phyloP scores from a whole-genome alignment of 2,329 filamentous ascomycete species.

The Thielaviopsis punctulata region DNA sequence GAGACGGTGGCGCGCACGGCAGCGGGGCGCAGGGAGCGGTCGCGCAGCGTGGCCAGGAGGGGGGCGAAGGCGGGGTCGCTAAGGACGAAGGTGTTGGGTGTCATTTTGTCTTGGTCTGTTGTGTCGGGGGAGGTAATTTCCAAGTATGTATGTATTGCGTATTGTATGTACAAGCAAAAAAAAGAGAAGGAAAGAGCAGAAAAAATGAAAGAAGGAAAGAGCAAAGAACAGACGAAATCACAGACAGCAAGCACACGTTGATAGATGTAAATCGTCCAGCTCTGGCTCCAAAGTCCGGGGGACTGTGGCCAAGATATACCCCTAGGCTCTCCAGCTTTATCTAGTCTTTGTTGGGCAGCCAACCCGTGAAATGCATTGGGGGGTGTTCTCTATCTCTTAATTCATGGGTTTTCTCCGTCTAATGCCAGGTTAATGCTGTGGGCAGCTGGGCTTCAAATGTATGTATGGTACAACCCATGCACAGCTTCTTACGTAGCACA shows the following conservation, averaged over 20 bases:
- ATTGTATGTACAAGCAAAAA: not conserved
- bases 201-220: not conserved
- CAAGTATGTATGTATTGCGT: no score
- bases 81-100: conserved; percentile 7
- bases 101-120: no score
- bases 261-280: not conserved
- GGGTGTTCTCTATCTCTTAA: no score
- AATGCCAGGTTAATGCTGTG: no score
- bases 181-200: not conserved
- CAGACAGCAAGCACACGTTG: not conserved
- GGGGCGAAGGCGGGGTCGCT: conserved; percentile 5
- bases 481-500: no score
- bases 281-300: not conserved
- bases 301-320: not conserved
- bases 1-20: conserved; percentile 15
- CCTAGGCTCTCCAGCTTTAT: not conserved
- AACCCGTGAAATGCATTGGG: no score
- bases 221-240: not conserved
- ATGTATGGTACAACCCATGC: no score
- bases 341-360: not conserved
- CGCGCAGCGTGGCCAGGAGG: conserved; percentile 12
- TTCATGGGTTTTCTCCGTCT: no score
- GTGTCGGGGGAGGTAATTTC: no score
- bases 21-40: conserved; percentile 11
- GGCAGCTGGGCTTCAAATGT: no score